These are phyloP conservation scores for Fagus crenata DNA, from an alignment of 306 rosid species.

Conservation along the genomic window DNA sequence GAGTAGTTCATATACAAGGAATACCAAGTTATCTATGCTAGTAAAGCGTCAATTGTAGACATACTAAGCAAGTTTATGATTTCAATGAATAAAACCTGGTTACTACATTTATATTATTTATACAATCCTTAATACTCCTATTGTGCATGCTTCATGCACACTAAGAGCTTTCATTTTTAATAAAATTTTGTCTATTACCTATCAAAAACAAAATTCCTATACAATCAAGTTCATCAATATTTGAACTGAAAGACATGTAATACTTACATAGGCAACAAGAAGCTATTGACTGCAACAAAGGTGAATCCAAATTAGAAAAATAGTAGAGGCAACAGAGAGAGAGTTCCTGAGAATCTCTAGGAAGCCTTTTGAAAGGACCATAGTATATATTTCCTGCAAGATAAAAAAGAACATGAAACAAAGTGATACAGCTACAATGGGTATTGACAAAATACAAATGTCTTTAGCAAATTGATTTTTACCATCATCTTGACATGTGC, in stretches of 20 bases:
- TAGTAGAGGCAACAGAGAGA: conserved; percentile 68
- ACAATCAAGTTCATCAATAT: conserved; percentile 16
- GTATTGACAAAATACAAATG: conserved; percentile 8
- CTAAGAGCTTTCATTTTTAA: no score
- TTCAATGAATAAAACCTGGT: not conserved
- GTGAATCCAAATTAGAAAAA: conserved; percentile 61
- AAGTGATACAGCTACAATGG: conserved; percentile 9
- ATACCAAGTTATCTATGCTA: not conserved
- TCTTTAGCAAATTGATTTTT: conserved; percentile 24
- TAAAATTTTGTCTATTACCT: no score
- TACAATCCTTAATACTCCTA: no score
- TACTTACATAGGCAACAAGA: conserved; percentile 79
- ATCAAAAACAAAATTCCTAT: not conserved
- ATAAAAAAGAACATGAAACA: conserved; percentile 25
- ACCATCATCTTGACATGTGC: conserved; percentile 56
- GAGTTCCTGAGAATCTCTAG: conserved; percentile 74
- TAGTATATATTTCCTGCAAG: conserved; percentile 54
- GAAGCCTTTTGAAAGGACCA: conserved; percentile 80
- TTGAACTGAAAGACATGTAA: conserved; percentile 11
- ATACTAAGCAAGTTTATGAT: conserved; percentile 10
- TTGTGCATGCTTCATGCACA: no score
- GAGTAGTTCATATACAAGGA: not conserved
- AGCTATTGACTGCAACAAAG: conserved; percentile 58
- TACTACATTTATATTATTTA: no score
- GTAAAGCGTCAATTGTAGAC: not conserved